A percentile compares a stretch with the other conserved stretches of the same genome.
These are phyloP conservation scores for Serendipita sp. DNA, from an alignment of 1,284 basidiomycete species.

Conservation along the genomic window DNA sequence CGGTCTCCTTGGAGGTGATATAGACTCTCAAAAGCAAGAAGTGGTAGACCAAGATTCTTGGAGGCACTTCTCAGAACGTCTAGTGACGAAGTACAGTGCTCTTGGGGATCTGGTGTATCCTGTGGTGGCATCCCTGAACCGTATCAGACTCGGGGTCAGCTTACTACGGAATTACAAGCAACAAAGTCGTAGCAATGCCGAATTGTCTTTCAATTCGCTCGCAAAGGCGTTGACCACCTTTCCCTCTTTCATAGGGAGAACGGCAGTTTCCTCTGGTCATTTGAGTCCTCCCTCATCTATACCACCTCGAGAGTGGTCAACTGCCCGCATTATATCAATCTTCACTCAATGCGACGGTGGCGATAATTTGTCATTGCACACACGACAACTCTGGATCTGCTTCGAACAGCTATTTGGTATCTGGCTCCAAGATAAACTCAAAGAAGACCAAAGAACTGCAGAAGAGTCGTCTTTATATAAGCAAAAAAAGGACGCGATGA, in stretches of 20 bases:
- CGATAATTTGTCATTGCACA: neutral
- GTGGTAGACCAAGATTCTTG: constrained; percentile 27
- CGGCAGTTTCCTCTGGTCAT: neutral
- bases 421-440: constrained; percentile 72
- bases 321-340: neutral
- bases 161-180: neutral
- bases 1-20: constrained; percentile 15
- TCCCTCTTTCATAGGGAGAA: neutral
- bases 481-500: constrained; percentile 45
- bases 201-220: neutral
- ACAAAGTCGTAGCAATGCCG: neutral
- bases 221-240: neutral
- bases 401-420: constrained; percentile 67
- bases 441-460: constrained; percentile 49
- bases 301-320: neutral
- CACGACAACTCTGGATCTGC: constrained; percentile 15
- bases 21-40: constrained; percentile 20
- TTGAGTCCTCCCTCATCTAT: neutral
- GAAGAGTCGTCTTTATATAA: constrained; percentile 72
- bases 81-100: constrained; percentile 23
- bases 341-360: neutral
- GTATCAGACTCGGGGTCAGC: constrained; percentile 1
- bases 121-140: neutral
- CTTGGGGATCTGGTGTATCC: constrained; percentile 24
- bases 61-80: constrained; percentile 26